A percentile compares a stretch with the other conserved stretches of the same genome.
Conservation (phyloP, 139 green algal genomes). For the Micromonas pusilla region DNA sequence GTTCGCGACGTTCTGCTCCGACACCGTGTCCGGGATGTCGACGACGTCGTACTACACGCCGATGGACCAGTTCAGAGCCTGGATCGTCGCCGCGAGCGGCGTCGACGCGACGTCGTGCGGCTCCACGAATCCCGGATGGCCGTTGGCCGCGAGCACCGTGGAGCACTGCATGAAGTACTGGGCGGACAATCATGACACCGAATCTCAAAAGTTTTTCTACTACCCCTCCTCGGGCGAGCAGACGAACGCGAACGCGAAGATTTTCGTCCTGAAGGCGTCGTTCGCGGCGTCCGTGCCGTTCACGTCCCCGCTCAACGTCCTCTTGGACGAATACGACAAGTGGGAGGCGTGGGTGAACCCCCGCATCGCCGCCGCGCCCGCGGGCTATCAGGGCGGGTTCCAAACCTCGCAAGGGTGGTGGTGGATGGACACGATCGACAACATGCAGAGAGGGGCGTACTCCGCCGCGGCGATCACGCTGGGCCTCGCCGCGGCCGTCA, state of each 20-base stretch:
- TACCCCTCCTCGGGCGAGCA: background rate
- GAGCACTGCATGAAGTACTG: too few species aligned
- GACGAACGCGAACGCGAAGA: background rate
- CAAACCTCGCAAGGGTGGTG: constrained; percentile 14
- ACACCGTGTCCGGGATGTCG: too few species aligned
- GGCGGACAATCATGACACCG: background rate
- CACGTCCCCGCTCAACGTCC: background rate
- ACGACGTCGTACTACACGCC: too few species aligned
- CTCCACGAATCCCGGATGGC: too few species aligned
- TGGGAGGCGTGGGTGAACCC: constrained; percentile 14
- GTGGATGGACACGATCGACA: constrained; percentile 28
- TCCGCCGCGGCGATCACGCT: constrained; percentile 9
- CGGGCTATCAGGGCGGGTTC: constrained; percentile 1
- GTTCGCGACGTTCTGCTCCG: background rate
- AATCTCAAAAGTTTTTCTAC: too few species aligned
- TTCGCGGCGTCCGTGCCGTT: background rate
- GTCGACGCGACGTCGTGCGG: too few species aligned
- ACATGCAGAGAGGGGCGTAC: constrained; percentile 21
- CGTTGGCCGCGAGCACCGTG: too few species aligned
- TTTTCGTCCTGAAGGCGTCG: background rate
- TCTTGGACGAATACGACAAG: background rate
- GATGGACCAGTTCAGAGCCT: background rate
- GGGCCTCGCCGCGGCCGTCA: background rate
- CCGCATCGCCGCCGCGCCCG: background rate
- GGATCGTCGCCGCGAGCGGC: too few species aligned